A percentile compares a stretch with the other conserved stretches of the same genome.
Evolutionary conservation across 441 rosid species (phyloP).

Genomic region (Arabidopsis hybrid): DNA sequence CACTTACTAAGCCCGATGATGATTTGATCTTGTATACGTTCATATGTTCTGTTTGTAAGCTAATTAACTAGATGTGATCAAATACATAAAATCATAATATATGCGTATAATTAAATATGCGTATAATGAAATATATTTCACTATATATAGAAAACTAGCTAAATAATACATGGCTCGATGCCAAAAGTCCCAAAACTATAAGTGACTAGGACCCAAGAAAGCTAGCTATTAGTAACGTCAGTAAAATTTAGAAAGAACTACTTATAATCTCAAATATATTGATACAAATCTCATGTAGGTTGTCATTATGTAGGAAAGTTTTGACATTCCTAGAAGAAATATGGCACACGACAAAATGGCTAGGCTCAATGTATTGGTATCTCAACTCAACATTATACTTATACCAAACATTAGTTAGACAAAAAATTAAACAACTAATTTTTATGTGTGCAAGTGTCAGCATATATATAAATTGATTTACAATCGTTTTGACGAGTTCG

Average conservation of each 20-base stretch:
- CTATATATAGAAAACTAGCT: background rate
- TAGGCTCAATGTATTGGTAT: conserved; percentile 1
- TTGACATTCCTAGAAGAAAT: background rate
- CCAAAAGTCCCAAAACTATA: background rate
- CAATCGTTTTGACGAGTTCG: conserved; percentile 37
- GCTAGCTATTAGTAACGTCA: background rate
- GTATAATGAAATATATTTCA: too few relatives aligned
- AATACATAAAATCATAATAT: background rate
- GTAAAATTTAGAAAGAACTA: background rate
- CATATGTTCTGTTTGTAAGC: background rate
- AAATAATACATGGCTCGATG: background rate
- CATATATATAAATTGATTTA: background rate
- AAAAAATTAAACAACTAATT: too few relatives aligned
- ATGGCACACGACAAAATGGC: background rate
- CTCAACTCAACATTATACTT: conserved; percentile 1
- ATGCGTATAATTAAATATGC: background rate
- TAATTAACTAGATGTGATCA: background rate
- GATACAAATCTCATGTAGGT: background rate
- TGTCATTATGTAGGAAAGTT: background rate
- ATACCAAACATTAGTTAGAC: too few relatives aligned
- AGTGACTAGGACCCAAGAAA: background rate
- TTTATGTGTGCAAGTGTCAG: conserved; percentile 14
- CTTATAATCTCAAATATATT: background rate
- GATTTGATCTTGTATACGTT: background rate
- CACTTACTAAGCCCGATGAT: background rate